phyloP scores from a whole-genome alignment of 305 asterid species.

The Caryopteris hybrid region DNA sequence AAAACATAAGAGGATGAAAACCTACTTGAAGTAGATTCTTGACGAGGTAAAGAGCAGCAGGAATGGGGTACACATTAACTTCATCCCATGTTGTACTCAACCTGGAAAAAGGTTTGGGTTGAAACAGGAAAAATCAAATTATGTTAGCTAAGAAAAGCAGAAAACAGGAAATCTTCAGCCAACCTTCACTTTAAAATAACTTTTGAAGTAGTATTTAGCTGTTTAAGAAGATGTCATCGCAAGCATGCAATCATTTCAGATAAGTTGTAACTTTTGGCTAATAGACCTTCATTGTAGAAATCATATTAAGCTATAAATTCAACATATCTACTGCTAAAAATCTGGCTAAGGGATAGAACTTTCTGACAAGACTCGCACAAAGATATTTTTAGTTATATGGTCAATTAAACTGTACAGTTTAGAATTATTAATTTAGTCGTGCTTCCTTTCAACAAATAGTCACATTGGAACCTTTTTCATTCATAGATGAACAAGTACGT shows the following conservation, averaged over 20 bases:
- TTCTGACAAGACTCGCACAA: not conserved
- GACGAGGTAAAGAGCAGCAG: slow-evolving; percentile 92
- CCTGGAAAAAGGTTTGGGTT: slow-evolving; percentile 32
- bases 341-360: not conserved
- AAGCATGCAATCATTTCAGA: slow-evolving; percentile 17
- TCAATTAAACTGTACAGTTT: not conserved
- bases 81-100: slow-evolving; percentile 91
- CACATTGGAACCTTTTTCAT: not conserved
- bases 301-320: not conserved
- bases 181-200: slow-evolving; percentile 1
- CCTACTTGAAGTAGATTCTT: slow-evolving; percentile 94
- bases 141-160: not conserved
- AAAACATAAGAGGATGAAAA: slow-evolving; percentile 15
- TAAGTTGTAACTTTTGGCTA: slow-evolving; percentile 6
- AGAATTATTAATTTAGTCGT: not conserved
- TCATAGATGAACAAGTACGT: not conserved
- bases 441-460: not conserved
- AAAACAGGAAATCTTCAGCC: slow-evolving; percentile 5
- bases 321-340: not conserved
- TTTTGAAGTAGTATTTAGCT: slow-evolving; percentile 9
- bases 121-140: slow-evolving; percentile 18
- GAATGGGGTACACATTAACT: slow-evolving; percentile 90
- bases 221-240: slow-evolving; percentile 6
- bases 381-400: not conserved
- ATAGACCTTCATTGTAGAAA: not conserved